Evolutionary conservation across 768 basidiomycete genomes (phyloP).

Genomic region (Boletus speciosus): DNA sequence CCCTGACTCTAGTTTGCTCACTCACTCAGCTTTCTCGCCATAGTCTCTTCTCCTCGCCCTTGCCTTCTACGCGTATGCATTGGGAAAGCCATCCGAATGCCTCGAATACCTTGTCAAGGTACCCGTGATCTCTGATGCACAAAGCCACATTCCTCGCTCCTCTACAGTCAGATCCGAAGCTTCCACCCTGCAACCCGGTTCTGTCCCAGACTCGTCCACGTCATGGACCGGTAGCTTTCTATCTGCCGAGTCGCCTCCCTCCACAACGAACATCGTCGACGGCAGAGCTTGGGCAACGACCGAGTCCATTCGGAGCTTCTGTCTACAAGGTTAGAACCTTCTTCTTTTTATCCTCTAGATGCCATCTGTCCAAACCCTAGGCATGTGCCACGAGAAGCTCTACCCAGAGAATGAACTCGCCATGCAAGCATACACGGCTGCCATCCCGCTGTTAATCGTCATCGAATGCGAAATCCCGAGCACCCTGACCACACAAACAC

Average conservation of each 20-base stretch:
- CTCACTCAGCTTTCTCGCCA: slow-evolving; percentile 8
- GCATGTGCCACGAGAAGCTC: slow-evolving; percentile 72
- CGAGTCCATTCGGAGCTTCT: slow-evolving; percentile 72
- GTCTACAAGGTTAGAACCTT: slow-evolving; percentile 62
- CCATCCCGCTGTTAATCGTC: slow-evolving; percentile 51
- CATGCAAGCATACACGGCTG: slow-evolving; percentile 53
- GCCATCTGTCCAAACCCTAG: slow-evolving; percentile 35
- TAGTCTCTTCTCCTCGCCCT: slow-evolving; percentile 69
- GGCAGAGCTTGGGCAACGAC: slow-evolving; percentile 69
- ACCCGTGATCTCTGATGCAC: slow-evolving; percentile 51
- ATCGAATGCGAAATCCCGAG: slow-evolving; percentile 46
- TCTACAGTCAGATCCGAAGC: slow-evolving; percentile 42
- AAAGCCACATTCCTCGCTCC: slow-evolving; percentile 47
- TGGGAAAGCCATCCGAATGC: slow-evolving; percentile 63
- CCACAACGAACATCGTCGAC: slow-evolving; percentile 56
- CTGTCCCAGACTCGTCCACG: slow-evolving; percentile 38
- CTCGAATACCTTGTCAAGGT: slow-evolving; percentile 55
- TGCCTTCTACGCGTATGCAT: slow-evolving; percentile 79
- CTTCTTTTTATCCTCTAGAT: not conserved
- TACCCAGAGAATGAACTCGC: slow-evolving; percentile 47
- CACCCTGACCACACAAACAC: slow-evolving; percentile 23
- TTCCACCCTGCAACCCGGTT: slow-evolving; percentile 34
- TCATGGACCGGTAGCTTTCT: slow-evolving; percentile 51
- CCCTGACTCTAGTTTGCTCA: not conserved
- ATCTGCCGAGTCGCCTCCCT: slow-evolving; percentile 39